Evolutionary conservation across 768 basidiomycete species (phyloP).

Genomic region (Phaffia australis): DNA sequence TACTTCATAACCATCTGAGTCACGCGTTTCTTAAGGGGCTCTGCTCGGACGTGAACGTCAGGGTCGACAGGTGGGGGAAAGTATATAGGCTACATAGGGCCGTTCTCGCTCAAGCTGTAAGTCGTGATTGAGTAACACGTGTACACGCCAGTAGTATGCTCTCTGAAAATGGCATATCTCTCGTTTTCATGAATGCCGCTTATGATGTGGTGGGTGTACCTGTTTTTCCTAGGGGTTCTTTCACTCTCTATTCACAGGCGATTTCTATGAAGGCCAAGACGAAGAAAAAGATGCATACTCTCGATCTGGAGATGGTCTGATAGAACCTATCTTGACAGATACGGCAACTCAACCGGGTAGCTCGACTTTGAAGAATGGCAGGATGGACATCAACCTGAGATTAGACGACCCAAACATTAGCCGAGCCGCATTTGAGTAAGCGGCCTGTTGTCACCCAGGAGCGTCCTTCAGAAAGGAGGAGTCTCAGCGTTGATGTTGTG

Average conservation of each 20-base stretch:
- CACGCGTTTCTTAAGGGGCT: constrained; percentile 38
- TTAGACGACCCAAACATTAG: constrained; percentile 85
- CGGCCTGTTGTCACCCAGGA: constrained; percentile 27
- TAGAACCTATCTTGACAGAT: neutral
- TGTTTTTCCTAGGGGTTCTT: constrained; percentile 62
- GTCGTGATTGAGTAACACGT: constrained; percentile 32
- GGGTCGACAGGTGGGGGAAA: constrained; percentile 60
- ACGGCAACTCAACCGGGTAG: neutral
- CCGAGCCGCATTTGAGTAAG: constrained; percentile 83
- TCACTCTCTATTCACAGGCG: constrained; percentile 64
- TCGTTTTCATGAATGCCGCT: constrained; percentile 25
- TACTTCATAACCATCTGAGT: constrained; percentile 3
- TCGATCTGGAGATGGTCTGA: neutral
- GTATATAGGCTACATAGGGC: constrained; percentile 71
- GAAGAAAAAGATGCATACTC: constrained; percentile 5
- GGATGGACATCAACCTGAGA: constrained; percentile 32
- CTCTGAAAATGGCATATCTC: constrained; percentile 18
- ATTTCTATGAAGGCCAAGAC: constrained; percentile 32
- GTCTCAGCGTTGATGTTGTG: neutral
- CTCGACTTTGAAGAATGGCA: constrained; percentile 26
- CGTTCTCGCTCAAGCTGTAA: constrained; percentile 74
- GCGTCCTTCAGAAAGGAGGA: neutral
- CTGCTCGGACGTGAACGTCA: constrained; percentile 68
- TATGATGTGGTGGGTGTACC: constrained; percentile 22
- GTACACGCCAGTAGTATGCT: neutral